A percentile compares a stretch with the other conserved stretches of the same genome.
phyloP scores from a whole-genome alignment of 352 stramenopile species.

The Globisporangium lucens region DNA sequence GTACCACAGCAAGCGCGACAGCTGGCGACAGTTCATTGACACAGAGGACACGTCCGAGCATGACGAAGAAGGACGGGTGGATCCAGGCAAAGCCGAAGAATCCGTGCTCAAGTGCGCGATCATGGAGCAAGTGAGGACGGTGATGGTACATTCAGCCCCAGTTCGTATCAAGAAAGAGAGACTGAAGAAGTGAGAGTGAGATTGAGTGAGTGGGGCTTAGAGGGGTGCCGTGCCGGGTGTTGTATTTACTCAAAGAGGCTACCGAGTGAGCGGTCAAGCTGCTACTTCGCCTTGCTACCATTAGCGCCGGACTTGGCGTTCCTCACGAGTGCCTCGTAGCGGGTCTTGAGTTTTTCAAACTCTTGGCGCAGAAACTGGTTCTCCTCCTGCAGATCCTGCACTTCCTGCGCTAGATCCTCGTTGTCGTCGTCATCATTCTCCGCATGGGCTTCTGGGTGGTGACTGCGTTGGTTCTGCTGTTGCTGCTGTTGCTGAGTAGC shows the following conservation, averaged over 20 bases:
- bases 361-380: constrained; percentile 65
- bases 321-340: constrained; percentile 46
- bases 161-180: background rate
- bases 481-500: constrained; percentile 5
- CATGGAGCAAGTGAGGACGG: constrained; percentile 36
- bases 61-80: constrained; percentile 10
- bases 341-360: constrained; percentile 62
- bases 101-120: constrained; percentile 37
- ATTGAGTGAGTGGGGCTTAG: background rate
- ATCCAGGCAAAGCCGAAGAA: constrained; percentile 24
- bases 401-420: constrained; percentile 25
- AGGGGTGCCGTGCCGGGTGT: background rate
- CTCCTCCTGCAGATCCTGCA: constrained; percentile 60
- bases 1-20: constrained; percentile 21
- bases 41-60: constrained; percentile 6
- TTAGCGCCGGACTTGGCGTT: constrained; percentile 1
- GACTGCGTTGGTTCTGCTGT: background rate
- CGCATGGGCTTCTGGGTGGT: background rate
- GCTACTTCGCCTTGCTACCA: constrained; percentile 3
- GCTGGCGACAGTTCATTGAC: constrained; percentile 2
- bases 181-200: constrained; percentile 6
- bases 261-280: background rate
- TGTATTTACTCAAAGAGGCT: background rate
- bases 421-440: too few relatives aligned
- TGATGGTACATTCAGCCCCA: background rate